Percentiles rank a stretch among this genome's conserved stretches.
Conservation (phyloP, 495 filamentous ascomycete species). For the Apodospora peruviana region DNA sequence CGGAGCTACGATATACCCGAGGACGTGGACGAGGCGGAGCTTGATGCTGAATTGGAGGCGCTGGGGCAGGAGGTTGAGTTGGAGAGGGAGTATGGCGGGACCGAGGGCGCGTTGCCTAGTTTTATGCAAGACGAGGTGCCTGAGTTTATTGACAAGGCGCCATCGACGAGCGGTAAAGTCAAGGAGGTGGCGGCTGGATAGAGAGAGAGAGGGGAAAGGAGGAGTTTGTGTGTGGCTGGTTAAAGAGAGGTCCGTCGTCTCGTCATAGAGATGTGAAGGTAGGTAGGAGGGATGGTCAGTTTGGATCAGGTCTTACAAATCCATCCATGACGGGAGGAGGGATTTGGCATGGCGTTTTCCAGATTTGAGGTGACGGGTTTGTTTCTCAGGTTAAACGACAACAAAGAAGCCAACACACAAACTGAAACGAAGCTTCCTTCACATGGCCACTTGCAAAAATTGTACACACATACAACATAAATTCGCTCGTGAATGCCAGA, state of each 20-base stretch:
- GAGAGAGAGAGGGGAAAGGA: too few species aligned
- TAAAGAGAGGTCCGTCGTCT: not conserved
- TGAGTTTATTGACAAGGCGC: constrained; percentile 82
- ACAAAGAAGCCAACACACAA: too few species aligned
- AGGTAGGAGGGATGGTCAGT: too few species aligned
- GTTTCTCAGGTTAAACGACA: too few species aligned
- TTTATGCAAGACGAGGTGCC: constrained; percentile 83
- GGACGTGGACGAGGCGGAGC: constrained; percentile 94
- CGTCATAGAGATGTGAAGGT: not conserved
- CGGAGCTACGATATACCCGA: constrained; percentile 93
- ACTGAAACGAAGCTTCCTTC: too few species aligned
- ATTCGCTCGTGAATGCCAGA: too few species aligned
- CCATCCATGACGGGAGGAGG: too few species aligned
- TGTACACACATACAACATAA: too few species aligned
- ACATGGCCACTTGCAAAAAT: too few species aligned
- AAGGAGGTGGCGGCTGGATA: constrained; percentile 65
- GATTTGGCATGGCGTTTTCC: too few species aligned
- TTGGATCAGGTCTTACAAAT: too few species aligned
- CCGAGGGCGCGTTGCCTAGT: constrained; percentile 60
- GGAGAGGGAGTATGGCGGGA: constrained; percentile 51
- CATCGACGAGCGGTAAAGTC: constrained; percentile 59
- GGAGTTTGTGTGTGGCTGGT: not conserved
- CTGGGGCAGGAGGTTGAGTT: constrained; percentile 86
- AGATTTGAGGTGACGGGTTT: too few species aligned
- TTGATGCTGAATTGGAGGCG: constrained; percentile 95